Percentiles rank a stretch among this genome's conserved stretches.
Evolutionary conservation across 495 filamentous ascomycete genomes (phyloP).

Genomic region (Aspergillus funiculosus): DNA sequence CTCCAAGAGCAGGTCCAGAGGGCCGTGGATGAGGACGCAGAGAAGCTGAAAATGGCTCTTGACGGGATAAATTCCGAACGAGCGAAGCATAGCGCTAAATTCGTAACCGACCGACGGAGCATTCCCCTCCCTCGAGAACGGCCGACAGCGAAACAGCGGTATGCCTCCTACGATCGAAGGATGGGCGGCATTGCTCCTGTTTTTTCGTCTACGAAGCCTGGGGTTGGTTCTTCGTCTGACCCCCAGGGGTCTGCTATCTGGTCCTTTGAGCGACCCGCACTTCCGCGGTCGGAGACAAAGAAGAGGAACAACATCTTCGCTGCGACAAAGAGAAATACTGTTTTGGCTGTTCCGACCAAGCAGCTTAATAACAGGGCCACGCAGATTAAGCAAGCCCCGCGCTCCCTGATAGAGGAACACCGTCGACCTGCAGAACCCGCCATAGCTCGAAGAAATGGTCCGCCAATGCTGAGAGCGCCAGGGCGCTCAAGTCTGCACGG

Average conservation of each 20-base stretch:
- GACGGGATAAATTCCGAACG: conserved; percentile 46
- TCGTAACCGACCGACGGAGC: conserved; percentile 32
- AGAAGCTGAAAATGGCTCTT: conserved; percentile 43
- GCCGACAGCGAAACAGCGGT: conserved; percentile 25
- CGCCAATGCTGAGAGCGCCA: conserved; percentile 18
- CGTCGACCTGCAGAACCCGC: conserved; percentile 25
- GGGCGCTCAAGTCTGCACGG: conserved; percentile 17
- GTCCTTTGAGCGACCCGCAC: conserved; percentile 16
- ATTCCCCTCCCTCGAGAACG: conserved; percentile 23
- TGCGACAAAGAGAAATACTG: conserved; percentile 31
- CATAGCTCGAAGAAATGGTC: conserved; percentile 5
- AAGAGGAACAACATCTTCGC: conserved; percentile 38
- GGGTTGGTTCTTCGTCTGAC: conserved; percentile 4
- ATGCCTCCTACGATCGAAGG: conserved; percentile 24
- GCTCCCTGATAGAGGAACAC: conserved; percentile 40
- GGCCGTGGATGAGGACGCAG: conserved; percentile 44
- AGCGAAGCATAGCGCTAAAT: conserved; percentile 41
- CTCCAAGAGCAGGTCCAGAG: conserved; percentile 39
- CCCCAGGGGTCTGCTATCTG: conserved; percentile 14
- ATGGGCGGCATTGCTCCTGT: conserved; percentile 24
- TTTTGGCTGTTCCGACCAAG: conserved; percentile 36
- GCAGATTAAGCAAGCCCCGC: conserved; percentile 37
- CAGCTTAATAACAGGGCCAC: conserved; percentile 34
- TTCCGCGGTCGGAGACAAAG: conserved; percentile 18
- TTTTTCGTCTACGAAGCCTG: conserved; percentile 8